phyloP scores from a whole-genome alignment of 2,329 filamentous ascomycete genomes.

The Myriosclerotinia duriaeana region DNA sequence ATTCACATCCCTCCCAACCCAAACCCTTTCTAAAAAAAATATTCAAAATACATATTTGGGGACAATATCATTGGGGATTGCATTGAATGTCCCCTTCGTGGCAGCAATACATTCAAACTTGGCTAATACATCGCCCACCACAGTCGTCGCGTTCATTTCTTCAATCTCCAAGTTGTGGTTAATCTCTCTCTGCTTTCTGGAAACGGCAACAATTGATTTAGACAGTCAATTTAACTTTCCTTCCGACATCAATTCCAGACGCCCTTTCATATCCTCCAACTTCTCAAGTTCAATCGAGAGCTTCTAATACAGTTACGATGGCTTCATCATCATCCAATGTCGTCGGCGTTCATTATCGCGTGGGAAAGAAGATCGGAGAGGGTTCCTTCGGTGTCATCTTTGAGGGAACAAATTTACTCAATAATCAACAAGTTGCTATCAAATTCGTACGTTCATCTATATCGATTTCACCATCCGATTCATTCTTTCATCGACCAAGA shows the following conservation, averaged over 20 bases:
- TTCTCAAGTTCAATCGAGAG: slow-evolving; percentile 30
- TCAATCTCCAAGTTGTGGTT: neutral
- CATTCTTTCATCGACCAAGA: neutral
- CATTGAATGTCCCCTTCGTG: slow-evolving; percentile 21
- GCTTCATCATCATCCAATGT: slow-evolving; percentile 69
- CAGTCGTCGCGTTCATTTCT: slow-evolving; percentile 33
- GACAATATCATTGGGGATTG: slow-evolving; percentile 22
- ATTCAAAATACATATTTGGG: slow-evolving; percentile 17
- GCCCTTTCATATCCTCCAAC: slow-evolving; percentile 4
- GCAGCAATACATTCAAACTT: neutral
- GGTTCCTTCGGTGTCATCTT: slow-evolving; percentile 98
- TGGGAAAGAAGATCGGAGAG: slow-evolving; percentile 99
- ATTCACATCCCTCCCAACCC: slow-evolving; percentile 21
- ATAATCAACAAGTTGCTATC: slow-evolving; percentile 99
- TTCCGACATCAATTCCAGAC: slow-evolving; percentile 14
- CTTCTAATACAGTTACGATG: slow-evolving; percentile 33
- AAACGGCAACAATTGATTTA: slow-evolving; percentile 22
- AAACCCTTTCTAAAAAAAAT: slow-evolving; percentile 1
- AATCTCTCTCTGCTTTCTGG: slow-evolving; percentile 26
- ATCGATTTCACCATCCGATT: neutral
- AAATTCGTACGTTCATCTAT: slow-evolving; percentile 75
- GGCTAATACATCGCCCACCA: slow-evolving; percentile 15
- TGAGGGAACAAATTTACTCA: slow-evolving; percentile 95
- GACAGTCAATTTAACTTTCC: slow-evolving; percentile 28
- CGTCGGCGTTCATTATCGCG: slow-evolving; percentile 96